A percentile compares a stretch with the other conserved stretches of the same genome.
phyloP scores from a whole-genome alignment of 805 yeast species.

The Zygosaccharomyces bisporus region DNA sequence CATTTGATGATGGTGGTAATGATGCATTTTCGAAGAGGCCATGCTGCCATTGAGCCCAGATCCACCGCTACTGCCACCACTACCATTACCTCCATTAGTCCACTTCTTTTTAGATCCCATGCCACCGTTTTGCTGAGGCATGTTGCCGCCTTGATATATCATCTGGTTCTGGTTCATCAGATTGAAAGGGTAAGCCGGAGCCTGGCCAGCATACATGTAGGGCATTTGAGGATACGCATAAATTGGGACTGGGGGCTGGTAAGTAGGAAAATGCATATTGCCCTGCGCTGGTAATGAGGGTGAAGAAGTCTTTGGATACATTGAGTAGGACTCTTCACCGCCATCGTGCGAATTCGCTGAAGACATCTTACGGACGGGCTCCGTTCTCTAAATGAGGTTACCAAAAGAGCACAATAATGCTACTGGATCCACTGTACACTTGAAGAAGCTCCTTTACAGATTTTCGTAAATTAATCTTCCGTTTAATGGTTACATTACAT shows the following conservation, averaged over 20 bases:
- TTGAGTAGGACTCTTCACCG: conserved; percentile 34
- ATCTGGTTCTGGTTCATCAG: conserved; percentile 32
- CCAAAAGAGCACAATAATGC: background rate
- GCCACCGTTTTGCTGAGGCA: conserved; percentile 13
- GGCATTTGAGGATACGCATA: conserved; percentile 31
- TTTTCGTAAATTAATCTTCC: background rate
- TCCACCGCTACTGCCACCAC: conserved; percentile 7
- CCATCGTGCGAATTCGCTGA: conserved; percentile 16
- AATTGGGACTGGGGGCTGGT: conserved; percentile 31
- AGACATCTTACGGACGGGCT: conserved; percentile 13
- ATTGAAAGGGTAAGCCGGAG: conserved; percentile 27
- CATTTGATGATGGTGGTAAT: conserved; percentile 19
- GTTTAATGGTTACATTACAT: too few relatives aligned
- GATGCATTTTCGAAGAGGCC: conserved; percentile 15
- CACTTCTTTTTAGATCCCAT: conserved; percentile 28
- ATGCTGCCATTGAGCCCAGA: conserved; percentile 9
- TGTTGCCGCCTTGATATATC: conserved; percentile 23
- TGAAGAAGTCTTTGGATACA: conserved; percentile 35
- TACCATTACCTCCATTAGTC: conserved; percentile 14
- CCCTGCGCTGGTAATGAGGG: conserved; percentile 32
- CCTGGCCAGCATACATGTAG: conserved; percentile 29
- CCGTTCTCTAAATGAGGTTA: background rate
- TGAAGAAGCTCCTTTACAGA: background rate
- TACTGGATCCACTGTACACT: background rate
- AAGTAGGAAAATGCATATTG: conserved; percentile 31